Base-by-base conservation (phyloP, 139 green algal species). In the Chlamydomonas sp. region DNA sequence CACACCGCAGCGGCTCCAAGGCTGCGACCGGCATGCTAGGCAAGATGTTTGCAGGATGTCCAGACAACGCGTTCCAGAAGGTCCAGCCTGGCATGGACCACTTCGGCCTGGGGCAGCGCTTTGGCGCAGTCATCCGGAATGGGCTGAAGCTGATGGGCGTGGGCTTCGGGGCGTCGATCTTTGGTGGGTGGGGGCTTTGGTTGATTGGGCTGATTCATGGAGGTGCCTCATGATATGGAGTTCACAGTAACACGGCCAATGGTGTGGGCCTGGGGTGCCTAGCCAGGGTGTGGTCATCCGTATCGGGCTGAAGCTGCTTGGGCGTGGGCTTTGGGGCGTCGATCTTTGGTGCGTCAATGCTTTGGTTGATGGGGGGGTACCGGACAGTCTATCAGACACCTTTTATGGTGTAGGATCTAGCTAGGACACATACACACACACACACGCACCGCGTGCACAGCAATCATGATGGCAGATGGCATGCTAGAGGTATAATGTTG, bases 61-160 rank as follows among this genome's bases (percentile, higher is more conserved):
- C 94, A 1, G 91, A 98, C 57, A 99, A 99, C 83, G 93, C 93
- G 3, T 99, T 99, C 85, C 91, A 97, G 68, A 81, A 80, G 37
- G 83, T 89, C 29, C 81, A 76, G 10, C 76, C 78, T 22, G 83
- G 83, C 66, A 87, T 82, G 79, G 70, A 80, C 35, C 66, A 87
- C 35, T 96, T 93, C 84, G 88, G 79, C 0, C 38, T 96, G 5
- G 70, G 33, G 20, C 92, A 97, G 84, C 81, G 92, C 30, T 48
- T 78, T 6, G 83, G 81, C 3, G 90, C 92, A 24, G 83, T 95
- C 5, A 29, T 92, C 28, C 74, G 87, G 67, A 98, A 98, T 72
- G 92, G 92, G 65, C 57, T 69, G 48, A 97, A 98, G 84, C 90
- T 98, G 47, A 73, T 95, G 35, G 85, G 71, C 13, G 92, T 98